phyloP scores from a whole-genome alignment of 2,329 filamentous ascomycete genomes.

The Ceratocystis alfenasii region DNA sequence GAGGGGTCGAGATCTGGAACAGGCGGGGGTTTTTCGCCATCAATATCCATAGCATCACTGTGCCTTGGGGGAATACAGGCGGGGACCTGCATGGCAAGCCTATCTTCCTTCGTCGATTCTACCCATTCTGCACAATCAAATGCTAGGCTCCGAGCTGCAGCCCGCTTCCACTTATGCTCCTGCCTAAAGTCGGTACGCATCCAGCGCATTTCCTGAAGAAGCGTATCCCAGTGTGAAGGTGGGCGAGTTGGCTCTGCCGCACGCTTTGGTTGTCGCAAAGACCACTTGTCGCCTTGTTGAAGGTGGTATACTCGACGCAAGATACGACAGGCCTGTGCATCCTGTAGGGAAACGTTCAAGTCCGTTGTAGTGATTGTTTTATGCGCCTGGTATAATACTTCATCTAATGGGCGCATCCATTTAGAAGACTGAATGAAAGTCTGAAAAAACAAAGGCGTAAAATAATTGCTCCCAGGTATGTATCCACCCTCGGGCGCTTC shows the following conservation, averaged over 20 bases:
- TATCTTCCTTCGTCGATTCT: conserved; percentile 49
- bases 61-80: conserved; percentile 35
- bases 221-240: conserved; percentile 69
- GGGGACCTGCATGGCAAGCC: conserved; percentile 56
- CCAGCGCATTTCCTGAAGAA: conserved; percentile 91
- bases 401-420: conserved; percentile 53
- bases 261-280: conserved; percentile 75
- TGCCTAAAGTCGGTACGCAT: conserved; percentile 94
- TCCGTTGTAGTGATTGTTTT: conserved; percentile 85
- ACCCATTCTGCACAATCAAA: conserved; percentile 77
- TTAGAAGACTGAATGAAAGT: conserved; percentile 43
- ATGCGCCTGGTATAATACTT: conserved; percentile 67
- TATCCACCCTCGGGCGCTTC: conserved; percentile 33
- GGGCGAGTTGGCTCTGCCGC: conserved; percentile 68
- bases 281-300: conserved; percentile 87
- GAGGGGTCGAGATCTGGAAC: conserved; percentile 24
- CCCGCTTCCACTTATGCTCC: conserved; percentile 86
- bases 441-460: conserved; percentile 50
- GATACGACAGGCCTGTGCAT: conserved; percentile 78
- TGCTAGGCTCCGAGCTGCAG: conserved; percentile 67
- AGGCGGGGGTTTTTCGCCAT: conserved; percentile 37
- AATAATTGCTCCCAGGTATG: conserved; percentile 49
- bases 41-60: conserved; percentile 27
- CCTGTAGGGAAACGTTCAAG: conserved; percentile 68
- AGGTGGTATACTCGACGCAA: conserved; percentile 78